Evolutionary conservation across 1,284 basidiomycete species (phyloP).

Genomic region (Trichosporon sp.): DNA sequence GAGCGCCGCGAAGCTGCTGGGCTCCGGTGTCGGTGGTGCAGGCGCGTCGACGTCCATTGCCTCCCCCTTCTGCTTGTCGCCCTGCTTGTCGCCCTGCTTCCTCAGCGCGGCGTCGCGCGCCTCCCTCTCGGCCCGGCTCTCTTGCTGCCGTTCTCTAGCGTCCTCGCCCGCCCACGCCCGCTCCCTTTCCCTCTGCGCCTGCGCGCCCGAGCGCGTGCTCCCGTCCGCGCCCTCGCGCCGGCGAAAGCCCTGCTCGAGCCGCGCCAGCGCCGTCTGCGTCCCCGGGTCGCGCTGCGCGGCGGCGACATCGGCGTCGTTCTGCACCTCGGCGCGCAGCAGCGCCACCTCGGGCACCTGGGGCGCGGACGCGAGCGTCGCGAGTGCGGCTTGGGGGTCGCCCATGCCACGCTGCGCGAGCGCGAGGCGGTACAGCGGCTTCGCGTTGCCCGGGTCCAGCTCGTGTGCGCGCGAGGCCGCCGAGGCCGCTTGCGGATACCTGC

Average conservation of each 20-base stretch:
- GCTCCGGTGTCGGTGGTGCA: too few species aligned
- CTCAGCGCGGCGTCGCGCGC: neutral
- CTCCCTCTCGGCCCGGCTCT: neutral
- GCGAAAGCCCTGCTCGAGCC: neutral
- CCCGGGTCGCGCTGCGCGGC: neutral
- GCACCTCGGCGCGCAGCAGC: neutral
- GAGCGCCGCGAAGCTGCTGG: neutral
- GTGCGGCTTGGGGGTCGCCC: neutral
- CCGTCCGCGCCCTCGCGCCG: neutral
- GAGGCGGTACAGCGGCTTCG: conserved; percentile 47
- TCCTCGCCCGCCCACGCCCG: neutral
- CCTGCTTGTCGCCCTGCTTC: neutral
- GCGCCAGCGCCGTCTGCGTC: neutral
- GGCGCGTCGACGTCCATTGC: neutral
- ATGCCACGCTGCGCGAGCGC: conserved; percentile 30
- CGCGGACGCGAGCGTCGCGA: neutral
- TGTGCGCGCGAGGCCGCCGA: conserved; percentile 38
- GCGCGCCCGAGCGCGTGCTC: neutral
- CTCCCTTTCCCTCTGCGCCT: neutral
- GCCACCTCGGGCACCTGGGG: neutral
- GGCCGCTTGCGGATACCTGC: conserved; percentile 40
- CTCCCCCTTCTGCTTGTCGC: neutral
- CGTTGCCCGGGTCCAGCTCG: conserved; percentile 22
- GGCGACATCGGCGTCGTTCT: neutral
- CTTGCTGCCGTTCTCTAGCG: neutral